These are phyloP conservation scores for Myochromella boudieri DNA, from an alignment of 768 basidiomycete species.

Conservation along the genomic window DNA sequence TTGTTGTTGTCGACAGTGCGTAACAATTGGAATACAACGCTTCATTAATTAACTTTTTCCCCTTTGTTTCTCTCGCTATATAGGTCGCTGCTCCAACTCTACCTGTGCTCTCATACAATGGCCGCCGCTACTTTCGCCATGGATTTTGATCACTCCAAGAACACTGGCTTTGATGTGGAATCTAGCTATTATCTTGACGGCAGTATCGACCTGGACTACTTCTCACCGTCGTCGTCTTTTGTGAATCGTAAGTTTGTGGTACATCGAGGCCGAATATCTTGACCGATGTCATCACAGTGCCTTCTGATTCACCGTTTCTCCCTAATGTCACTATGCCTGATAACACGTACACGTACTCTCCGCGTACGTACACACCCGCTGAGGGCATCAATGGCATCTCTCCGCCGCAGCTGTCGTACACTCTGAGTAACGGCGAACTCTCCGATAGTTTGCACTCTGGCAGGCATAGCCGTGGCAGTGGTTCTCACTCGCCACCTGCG, in stretches of 20 bases:
- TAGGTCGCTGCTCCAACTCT: slow-evolving; percentile 25
- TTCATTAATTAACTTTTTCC: slow-evolving; percentile 18
- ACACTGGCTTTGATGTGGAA: slow-evolving; percentile 45
- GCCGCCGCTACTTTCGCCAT: slow-evolving; percentile 33
- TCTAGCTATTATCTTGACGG: slow-evolving; percentile 51
- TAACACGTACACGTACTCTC: slow-evolving; percentile 61
- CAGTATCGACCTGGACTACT: slow-evolving; percentile 64
- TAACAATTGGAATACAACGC: slow-evolving; percentile 23
- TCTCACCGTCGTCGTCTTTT: slow-evolving; percentile 56
- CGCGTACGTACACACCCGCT: slow-evolving; percentile 71
- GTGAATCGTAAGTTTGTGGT: slow-evolving; percentile 55
- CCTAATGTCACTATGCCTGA: slow-evolving; percentile 63
- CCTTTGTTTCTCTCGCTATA: slow-evolving; percentile 23
- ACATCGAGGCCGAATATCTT: neutral
- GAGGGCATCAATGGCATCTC: slow-evolving; percentile 62
- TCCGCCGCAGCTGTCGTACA: slow-evolving; percentile 68
- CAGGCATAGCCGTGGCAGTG: slow-evolving; percentile 70
- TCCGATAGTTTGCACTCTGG: slow-evolving; percentile 70
- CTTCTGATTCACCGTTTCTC: slow-evolving; percentile 49
- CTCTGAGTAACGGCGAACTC: slow-evolving; percentile 66
- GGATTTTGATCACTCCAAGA: slow-evolving; percentile 52
- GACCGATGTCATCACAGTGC: slow-evolving; percentile 37
- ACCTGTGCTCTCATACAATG: slow-evolving; percentile 11
- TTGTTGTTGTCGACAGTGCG: slow-evolving; percentile 26
- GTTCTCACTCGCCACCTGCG: slow-evolving; percentile 49